Conservation (phyloP, 179 eudicot genomes). For the Carnegiea gigantea region DNA sequence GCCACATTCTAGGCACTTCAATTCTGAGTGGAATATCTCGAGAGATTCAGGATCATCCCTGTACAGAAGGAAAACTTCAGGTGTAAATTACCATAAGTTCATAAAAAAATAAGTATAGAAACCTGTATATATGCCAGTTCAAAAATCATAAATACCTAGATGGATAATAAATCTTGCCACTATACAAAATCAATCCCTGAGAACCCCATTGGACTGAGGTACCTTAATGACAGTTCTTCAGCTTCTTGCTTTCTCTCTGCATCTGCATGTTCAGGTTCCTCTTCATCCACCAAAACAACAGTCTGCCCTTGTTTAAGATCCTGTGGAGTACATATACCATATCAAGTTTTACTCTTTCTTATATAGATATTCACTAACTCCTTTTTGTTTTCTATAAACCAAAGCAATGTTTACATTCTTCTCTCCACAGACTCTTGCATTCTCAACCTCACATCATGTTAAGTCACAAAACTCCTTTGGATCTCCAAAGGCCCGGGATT, state of each 20-base stretch:
- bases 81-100: neutral
- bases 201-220: neutral
- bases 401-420: neutral
- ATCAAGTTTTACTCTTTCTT: neutral
- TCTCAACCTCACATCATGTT: neutral
- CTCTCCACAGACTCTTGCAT: neutral
- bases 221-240: slow-evolving; percentile 34
- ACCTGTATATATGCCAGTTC: neutral
- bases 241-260: slow-evolving; percentile 29
- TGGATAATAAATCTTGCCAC: slow-evolving; percentile 67
- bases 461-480: neutral
- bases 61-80: slow-evolving; percentile 19
- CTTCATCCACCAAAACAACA: slow-evolving; percentile 71
- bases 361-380: neutral
- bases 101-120: neutral
- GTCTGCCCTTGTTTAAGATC: slow-evolving; percentile 35
- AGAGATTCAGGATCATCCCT: slow-evolving; percentile 80
- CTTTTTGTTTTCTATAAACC: neutral
- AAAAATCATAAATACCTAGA: slow-evolving; percentile 53
- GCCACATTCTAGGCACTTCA: slow-evolving; percentile 76
- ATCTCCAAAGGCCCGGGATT: neutral
- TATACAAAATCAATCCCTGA: slow-evolving; percentile 3
- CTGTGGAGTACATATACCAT: slow-evolving; percentile 9
- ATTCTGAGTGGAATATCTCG: slow-evolving; percentile 61
- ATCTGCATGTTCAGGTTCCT: slow-evolving; percentile 46